A percentile compares a stretch with the other conserved stretches of the same genome.
Conservation (phyloP, 2,329 filamentous ascomycete genomes). For the Aspergillus bombycis region DNA sequence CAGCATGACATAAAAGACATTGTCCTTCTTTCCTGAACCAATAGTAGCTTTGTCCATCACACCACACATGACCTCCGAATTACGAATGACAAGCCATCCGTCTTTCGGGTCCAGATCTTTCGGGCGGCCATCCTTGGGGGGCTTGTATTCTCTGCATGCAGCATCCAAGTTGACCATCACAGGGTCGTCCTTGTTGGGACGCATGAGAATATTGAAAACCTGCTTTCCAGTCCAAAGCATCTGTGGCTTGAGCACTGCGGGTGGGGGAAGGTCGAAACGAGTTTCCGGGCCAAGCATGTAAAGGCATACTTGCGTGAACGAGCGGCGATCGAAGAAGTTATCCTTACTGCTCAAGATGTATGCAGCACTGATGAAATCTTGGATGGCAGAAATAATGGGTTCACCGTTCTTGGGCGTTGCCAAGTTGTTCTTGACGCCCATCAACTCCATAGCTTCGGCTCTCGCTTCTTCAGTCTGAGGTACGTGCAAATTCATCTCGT, state of each 20-base stretch:
- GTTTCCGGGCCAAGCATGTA: conserved; percentile 87
- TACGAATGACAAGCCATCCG: conserved; percentile 87
- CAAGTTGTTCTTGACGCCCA: conserved; percentile 97
- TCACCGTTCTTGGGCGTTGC: conserved; percentile 97
- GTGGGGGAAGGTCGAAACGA: conserved; percentile 81
- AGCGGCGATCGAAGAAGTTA: conserved; percentile 83
- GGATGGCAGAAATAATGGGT: conserved; percentile 97
- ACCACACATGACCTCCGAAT: conserved; percentile 97
- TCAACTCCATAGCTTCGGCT: conserved; percentile 91
- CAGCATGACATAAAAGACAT: conserved; percentile 94
- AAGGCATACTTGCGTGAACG: conserved; percentile 86
- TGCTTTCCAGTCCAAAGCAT: conserved; percentile 96
- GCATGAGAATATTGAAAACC: conserved; percentile 88
- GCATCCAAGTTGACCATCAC: conserved; percentile 92
- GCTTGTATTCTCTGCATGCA: conserved; percentile 75
- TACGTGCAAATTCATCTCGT: conserved; percentile 98
- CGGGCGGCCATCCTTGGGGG: conserved; percentile 42
- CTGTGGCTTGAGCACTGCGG: conserved; percentile 82
- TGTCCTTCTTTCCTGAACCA: conserved; percentile 97
- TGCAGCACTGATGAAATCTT: conserved; percentile 97
- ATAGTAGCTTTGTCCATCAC: conserved; percentile 97
- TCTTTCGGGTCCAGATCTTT: conserved; percentile 79
- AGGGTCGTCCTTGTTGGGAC: conserved; percentile 79
- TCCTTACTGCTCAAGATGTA: conserved; percentile 92
- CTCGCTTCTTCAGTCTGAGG: conserved; percentile 96